phyloP scores from a whole-genome alignment of 495 filamentous ascomycete species.

The Cairneyella variabilis region DNA sequence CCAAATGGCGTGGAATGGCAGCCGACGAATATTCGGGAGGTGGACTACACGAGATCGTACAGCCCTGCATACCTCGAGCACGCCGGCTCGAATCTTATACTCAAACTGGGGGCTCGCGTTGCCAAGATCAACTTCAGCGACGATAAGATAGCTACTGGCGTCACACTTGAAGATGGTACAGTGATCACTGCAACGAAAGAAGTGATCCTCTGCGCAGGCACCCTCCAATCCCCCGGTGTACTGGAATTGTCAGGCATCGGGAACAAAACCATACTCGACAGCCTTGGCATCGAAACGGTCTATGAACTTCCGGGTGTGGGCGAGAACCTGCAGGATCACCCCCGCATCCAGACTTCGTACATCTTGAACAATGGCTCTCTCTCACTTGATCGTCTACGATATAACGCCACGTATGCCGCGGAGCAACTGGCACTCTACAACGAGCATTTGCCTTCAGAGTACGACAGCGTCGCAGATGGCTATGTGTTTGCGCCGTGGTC shows the following conservation, averaged over 20 bases:
- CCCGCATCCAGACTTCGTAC: constrained; percentile 28
- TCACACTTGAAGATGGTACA: constrained; percentile 26
- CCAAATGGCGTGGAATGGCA: constrained; percentile 35
- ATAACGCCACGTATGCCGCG: constrained; percentile 22
- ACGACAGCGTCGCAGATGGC: constrained; percentile 27
- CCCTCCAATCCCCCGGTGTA: constrained; percentile 21
- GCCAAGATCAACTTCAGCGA: constrained; percentile 41
- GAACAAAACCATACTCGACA: constrained; percentile 29
- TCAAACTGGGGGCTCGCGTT: constrained; percentile 43
- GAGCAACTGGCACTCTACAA: constrained; percentile 23
- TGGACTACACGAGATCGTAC: constrained; percentile 37
- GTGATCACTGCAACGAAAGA: constrained; percentile 15
- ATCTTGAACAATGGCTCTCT: constrained; percentile 17
- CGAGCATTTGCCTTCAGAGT: constrained; percentile 17
- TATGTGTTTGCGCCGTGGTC: constrained; percentile 24
- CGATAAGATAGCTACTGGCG: constrained; percentile 23
- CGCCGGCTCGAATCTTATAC: constrained; percentile 39
- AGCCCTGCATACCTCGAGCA: constrained; percentile 22
- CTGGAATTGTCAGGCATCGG: constrained; percentile 18
- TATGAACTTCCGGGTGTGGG: constrained; percentile 57
- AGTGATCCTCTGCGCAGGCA: constrained; percentile 27
- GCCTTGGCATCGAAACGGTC: constrained; percentile 47
- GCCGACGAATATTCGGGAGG: constrained; percentile 34
- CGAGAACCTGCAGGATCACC: constrained; percentile 63
- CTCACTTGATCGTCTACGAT: constrained; percentile 24